These are phyloP conservation scores for Stagonosporopsis chrysanthemi DNA, from an alignment of 2,329 filamentous ascomycete species.

Conservation along the genomic window DNA sequence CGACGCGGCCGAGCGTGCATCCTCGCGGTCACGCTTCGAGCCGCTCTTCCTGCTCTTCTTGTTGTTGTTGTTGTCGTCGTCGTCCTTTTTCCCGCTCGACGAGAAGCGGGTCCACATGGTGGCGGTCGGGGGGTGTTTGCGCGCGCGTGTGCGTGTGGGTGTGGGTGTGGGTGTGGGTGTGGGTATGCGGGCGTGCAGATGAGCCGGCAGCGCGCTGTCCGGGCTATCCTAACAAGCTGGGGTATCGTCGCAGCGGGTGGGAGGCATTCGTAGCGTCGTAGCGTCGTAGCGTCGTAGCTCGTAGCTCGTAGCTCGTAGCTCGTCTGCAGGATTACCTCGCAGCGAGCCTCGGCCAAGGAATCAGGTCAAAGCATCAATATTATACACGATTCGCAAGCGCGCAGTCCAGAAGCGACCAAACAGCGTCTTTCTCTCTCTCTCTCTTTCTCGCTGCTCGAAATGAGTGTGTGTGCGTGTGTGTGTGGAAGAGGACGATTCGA, in stretches of 20 bases:
- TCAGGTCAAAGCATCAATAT: background rate
- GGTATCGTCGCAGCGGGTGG: constrained; percentile 34
- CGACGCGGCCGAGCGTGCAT: constrained; percentile 46
- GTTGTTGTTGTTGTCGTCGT: too few species aligned
- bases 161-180: background rate
- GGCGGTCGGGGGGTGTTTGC: constrained; percentile 6
- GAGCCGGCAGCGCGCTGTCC: constrained; percentile 6
- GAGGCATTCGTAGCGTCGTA: constrained; percentile 39
- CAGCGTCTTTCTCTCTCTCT: constrained; percentile 1
- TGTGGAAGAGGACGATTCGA: background rate
- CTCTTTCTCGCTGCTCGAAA: too few species aligned
- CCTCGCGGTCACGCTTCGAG: constrained; percentile 28
- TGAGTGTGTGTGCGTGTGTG: background rate
- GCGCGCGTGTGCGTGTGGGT: background rate
- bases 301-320: too few species aligned
- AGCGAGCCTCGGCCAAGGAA: too few species aligned
- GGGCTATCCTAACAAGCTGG: constrained; percentile 22
- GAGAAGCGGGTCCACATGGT: constrained; percentile 50
- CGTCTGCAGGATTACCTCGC: too few species aligned
- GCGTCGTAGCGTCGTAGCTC: background rate
- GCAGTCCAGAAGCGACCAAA: constrained; percentile 18
- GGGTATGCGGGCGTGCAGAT: constrained; percentile 28
- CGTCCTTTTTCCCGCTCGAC: constrained; percentile 36
- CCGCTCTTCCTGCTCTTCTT: constrained; percentile 36
- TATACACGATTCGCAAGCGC: background rate